Conservation (phyloP, 495 filamentous ascomycete genomes). For the Lineolata rhizophorae region DNA sequence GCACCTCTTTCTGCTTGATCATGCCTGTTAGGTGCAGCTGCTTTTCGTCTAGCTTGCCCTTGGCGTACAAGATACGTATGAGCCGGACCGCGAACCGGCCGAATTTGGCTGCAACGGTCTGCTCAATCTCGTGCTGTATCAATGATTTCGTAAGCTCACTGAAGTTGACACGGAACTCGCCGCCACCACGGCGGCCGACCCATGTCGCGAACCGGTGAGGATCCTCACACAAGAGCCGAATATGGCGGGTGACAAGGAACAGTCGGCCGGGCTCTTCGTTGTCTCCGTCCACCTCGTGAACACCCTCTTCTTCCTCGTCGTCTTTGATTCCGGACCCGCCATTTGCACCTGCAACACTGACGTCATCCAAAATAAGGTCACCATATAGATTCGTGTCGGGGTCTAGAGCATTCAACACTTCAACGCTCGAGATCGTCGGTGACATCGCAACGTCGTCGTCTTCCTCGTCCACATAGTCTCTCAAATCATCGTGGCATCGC, state of each 20-base stretch:
- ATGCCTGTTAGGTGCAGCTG: conserved; percentile 50
- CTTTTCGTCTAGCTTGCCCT: conserved; percentile 86
- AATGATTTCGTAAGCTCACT: conserved; percentile 41
- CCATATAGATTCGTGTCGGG: neutral
- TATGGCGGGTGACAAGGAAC: too few species aligned
- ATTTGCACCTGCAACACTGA: too few species aligned
- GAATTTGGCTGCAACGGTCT: conserved; percentile 49
- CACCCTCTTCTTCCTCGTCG: conserved; percentile 2
- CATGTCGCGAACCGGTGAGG: conserved; percentile 44
- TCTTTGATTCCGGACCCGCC: neutral
- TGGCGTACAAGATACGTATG: conserved; percentile 55
- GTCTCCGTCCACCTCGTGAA: conserved; percentile 38
- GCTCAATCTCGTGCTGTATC: conserved; percentile 53
- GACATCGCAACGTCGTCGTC: conserved; percentile 3
- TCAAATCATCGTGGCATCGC: conserved; percentile 31
- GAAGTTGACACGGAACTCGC: conserved; percentile 66
- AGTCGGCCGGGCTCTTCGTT: too few species aligned
- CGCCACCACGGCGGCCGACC: conserved; percentile 29
- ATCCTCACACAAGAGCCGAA: conserved; percentile 51
- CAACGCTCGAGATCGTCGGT: conserved; percentile 1
- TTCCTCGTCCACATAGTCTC: conserved; percentile 3
- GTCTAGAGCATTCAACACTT: conserved; percentile 7
- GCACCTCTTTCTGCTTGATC: conserved; percentile 58
- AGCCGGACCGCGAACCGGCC: conserved; percentile 58
- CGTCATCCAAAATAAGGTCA: neutral